Conservation (phyloP, 164 flowering plant genomes). For the Magnolia kwangsiensis region DNA sequence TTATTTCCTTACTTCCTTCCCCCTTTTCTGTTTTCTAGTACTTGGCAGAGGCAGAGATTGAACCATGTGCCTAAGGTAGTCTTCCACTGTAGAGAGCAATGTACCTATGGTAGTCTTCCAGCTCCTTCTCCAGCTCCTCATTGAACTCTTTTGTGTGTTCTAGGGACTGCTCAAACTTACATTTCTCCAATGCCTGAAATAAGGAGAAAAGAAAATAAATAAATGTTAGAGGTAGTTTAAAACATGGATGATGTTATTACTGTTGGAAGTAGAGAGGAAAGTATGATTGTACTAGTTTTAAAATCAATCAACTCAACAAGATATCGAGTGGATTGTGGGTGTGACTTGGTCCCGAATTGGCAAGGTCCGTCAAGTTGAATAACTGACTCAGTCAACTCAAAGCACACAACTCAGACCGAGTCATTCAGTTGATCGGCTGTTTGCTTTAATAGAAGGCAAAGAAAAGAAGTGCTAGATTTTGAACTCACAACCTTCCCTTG, state of each 20-base stretch:
- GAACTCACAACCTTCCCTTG: too few relatives aligned
- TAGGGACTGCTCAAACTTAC: too few relatives aligned
- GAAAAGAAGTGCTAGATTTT: neutral
- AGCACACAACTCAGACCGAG: neutral
- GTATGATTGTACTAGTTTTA: too few relatives aligned
- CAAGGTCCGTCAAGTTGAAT: neutral
- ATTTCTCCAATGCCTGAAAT: neutral
- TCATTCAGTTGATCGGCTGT: too few relatives aligned
- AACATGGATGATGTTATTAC: neutral
- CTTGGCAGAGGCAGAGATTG: too few relatives aligned
- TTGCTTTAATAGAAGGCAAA: neutral
- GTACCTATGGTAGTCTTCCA: conserved; percentile 64
- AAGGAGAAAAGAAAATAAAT: neutral
- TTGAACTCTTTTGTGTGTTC: too few relatives aligned
- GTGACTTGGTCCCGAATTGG: neutral
- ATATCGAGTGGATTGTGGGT: too few relatives aligned
- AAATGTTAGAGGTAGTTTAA: neutral
- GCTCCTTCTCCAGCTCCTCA: too few relatives aligned
- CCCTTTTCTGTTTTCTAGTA: too few relatives aligned
- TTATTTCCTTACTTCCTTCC: too few relatives aligned
- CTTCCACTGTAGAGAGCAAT: conserved; percentile 38
- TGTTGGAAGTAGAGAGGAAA: neutral
- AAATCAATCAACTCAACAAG: too few relatives aligned
- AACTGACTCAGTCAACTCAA: neutral
- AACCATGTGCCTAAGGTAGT: conserved; percentile 6